Percentiles rank a stretch among this genome's conserved stretches.
phyloP scores from a whole-genome alignment of 805 yeast genomes.

The Candida chilensis region DNA sequence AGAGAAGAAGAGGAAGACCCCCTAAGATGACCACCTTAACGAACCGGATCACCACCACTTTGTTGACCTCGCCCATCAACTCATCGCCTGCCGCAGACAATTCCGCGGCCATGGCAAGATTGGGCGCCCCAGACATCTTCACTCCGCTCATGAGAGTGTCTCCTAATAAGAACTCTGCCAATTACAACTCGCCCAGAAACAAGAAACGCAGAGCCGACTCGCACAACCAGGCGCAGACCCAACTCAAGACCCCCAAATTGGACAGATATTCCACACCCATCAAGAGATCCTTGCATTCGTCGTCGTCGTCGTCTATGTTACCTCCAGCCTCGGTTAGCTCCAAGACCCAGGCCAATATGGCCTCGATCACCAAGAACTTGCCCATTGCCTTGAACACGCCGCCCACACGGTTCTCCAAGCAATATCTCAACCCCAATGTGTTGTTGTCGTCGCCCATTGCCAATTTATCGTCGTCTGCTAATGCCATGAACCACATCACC shows the following conservation, averaged over 20 bases:
- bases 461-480: no score
- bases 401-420: no score
- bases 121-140: constrained; percentile 32
- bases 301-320: no score
- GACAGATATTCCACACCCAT: not conserved
- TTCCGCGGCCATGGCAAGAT: constrained; percentile 23
- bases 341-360: constrained; percentile 8
- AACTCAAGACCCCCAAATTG: constrained; percentile 1
- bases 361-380: constrained; percentile 1
- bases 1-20: constrained; percentile 35
- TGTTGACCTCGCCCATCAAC: constrained; percentile 24
- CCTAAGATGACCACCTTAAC: constrained; percentile 28
- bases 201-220: not conserved
- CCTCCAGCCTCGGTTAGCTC: constrained; percentile 3
- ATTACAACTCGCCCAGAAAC: constrained; percentile 1
- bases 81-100: constrained; percentile 30
- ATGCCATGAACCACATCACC: no score
- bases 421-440: no score
- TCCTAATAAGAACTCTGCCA: constrained; percentile 11
- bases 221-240: constrained; percentile 3
- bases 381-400: no score
- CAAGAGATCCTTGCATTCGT: not conserved
- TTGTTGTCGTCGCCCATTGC: no score
- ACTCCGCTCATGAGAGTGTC: constrained; percentile 34
- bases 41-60: constrained; percentile 25